Evolutionary conservation across 768 basidiomycete species (phyloP), one percentile per base, ranked within the genome.

Genomic region (Rhizopogon roseolus): DNA sequence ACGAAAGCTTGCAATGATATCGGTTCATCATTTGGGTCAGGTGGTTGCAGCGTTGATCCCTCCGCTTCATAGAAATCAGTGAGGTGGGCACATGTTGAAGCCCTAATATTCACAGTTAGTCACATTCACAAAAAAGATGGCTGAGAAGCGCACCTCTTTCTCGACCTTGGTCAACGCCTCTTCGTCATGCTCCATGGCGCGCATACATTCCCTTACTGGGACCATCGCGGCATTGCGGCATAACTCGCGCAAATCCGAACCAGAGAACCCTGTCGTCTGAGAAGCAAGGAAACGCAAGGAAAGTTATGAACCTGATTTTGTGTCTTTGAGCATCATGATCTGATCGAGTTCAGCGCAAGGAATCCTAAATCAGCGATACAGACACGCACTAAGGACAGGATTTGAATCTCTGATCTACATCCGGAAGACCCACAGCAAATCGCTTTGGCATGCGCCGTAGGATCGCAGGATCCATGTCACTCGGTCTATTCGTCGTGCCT

Each of bases 391-490:
- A 98, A 73, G 0, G 72, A 71, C 17, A 99, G 79, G 56, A 98
- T 98, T 67, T 93, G 50, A 82, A 71, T 32, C 97, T 79, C 60
- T 98, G 94, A 3, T 84, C 79, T 6, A 69, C 66, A 53, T 89
- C 83, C 3, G 97, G 97, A 14, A 98, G 75, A 5, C 81, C 76
- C 54, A 99, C 81, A 1, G 89, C 80, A 66, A 98, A 98, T 10
- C 94, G 90, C 69, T 96, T 98, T 1, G 97, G 97, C 93, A 99
- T 94, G n/a, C 95, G 86, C n/a, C 90, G 81, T 22, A 93, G 73
- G 59, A 94, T 89, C 27, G 91, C 90, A 2, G 84, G 71, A 64
- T 93, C 91, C 51, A 93, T 93, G 59, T 98, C 97, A 64, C 87
- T 87, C 17, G 95, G 94, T 54, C 96, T 76, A 68, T 99, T 98